phyloP scores from a whole-genome alignment of 1,284 basidiomycete species.

The Cutaneotrichosporon sp. region DNA sequence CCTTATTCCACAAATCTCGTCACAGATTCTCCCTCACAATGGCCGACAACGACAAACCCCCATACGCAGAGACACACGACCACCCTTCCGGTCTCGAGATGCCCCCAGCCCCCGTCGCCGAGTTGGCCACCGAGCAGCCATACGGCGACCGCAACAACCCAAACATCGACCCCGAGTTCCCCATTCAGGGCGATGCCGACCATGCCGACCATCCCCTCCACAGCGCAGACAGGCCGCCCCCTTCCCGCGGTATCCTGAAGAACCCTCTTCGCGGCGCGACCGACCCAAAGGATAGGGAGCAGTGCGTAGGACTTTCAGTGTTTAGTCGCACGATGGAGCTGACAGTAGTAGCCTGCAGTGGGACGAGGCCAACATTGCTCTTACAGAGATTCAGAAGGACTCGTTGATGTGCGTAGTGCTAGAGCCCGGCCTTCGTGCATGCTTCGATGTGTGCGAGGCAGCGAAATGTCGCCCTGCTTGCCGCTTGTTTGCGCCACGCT shows the following conservation, averaged over 20 bases:
- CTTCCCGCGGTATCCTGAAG: slow-evolving; percentile 45
- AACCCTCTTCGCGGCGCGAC: slow-evolving; percentile 31
- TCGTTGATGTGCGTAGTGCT: slow-evolving; percentile 63
- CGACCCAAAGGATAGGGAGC: slow-evolving; percentile 9
- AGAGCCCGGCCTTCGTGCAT: too few relatives aligned
- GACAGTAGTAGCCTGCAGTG: slow-evolving; percentile 61
- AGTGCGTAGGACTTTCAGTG: too few relatives aligned
- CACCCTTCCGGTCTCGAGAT: slow-evolving; percentile 41
- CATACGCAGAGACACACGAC: slow-evolving; percentile 27
- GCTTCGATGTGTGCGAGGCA: not conserved
- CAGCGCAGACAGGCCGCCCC: slow-evolving; percentile 31
- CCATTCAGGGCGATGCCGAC: slow-evolving; percentile 2
- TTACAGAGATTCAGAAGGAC: slow-evolving; percentile 86
- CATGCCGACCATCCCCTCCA: slow-evolving; percentile 1
- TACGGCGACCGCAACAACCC: slow-evolving; percentile 1
- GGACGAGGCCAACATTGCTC: slow-evolving; percentile 85
- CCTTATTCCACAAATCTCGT: not conserved
- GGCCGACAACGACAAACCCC: slow-evolving; percentile 2
- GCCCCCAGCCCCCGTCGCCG: slow-evolving; percentile 14
- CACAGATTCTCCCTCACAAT: not conserved
- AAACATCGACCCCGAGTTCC: not conserved
- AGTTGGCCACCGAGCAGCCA: slow-evolving; percentile 1
- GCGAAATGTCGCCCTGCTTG: too few relatives aligned
- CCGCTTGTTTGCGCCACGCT: too few relatives aligned
- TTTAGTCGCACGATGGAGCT: too few relatives aligned